Percentiles rank a stretch among this genome's conserved stretches.
These are phyloP conservation scores for Penicillium turbatum DNA, from an alignment of 495 filamentous ascomycete species.

Conservation along the genomic window DNA sequence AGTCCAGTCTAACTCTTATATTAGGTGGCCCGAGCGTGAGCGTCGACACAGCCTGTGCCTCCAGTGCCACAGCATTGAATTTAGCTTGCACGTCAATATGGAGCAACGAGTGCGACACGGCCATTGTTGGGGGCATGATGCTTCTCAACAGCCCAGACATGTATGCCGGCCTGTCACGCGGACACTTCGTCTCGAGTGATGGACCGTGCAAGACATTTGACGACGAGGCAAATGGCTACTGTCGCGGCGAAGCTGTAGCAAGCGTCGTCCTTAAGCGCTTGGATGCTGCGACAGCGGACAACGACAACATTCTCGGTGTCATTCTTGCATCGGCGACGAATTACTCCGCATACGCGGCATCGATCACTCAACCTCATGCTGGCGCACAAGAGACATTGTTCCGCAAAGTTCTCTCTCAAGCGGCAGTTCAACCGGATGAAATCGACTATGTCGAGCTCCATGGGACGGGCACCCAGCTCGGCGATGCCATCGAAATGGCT, in stretches of 20 bases:
- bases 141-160: constrained; percentile 64
- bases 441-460: constrained; percentile 51
- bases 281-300: constrained; percentile 43
- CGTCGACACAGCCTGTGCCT: constrained; percentile 77
- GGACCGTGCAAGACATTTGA: constrained; percentile 67
- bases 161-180: constrained; percentile 62
- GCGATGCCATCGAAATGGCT: constrained; percentile 30
- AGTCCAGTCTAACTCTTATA: constrained; percentile 36
- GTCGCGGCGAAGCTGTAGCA: constrained; percentile 50
- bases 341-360: constrained; percentile 42
- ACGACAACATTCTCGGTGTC: constrained; percentile 42
- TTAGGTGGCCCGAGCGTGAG: constrained; percentile 68
- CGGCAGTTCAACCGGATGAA: constrained; percentile 44
- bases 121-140: constrained; percentile 67
- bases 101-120: constrained; percentile 65
- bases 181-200: constrained; percentile 66
- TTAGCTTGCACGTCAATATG: constrained; percentile 62
- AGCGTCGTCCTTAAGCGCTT: constrained; percentile 43
- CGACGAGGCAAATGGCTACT: constrained; percentile 66
- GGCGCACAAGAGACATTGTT: constrained; percentile 41
- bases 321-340: constrained; percentile 39
- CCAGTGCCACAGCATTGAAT: constrained; percentile 11
- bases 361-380: constrained; percentile 51
- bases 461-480: constrained; percentile 43
- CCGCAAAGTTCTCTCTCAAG: constrained; percentile 39